Conservation (phyloP, 2,329 filamentous ascomycete genomes). For the Aspergillus fischeri region DNA sequence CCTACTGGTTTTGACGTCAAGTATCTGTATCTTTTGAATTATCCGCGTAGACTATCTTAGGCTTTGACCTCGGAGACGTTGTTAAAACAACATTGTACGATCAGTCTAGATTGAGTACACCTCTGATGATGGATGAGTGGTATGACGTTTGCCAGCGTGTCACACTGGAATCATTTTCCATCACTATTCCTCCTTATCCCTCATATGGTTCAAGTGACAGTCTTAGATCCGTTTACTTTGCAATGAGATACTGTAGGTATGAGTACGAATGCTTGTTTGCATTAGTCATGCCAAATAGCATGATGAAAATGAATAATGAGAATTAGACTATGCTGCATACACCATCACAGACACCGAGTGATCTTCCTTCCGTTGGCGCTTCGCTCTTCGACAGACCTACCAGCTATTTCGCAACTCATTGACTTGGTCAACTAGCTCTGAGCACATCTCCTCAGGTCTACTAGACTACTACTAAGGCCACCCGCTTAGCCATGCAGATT, state of each 20-base stretch:
- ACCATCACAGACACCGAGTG: constrained; percentile 5
- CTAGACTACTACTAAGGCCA: constrained; percentile 3
- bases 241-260: background rate
- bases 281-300: background rate
- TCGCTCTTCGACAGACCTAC: constrained; percentile 2
- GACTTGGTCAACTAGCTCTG: background rate
- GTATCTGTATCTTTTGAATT: background rate
- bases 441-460: background rate
- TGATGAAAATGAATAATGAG: background rate
- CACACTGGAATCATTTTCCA: background rate
- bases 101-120: background rate
- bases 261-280: background rate
- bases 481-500: constrained; percentile 25
- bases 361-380: constrained; percentile 8
- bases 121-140: background rate
- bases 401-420: background rate
- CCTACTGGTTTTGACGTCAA: background rate
- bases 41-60: background rate
- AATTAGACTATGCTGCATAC: constrained; percentile 5
- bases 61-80: background rate
- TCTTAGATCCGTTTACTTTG: background rate
- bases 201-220: too few species aligned
- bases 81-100: background rate
- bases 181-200: background rate
- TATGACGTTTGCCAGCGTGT: background rate